Percentiles rank a stretch among this genome's conserved stretches.
phyloP scores from a whole-genome alignment of 208 protist genomes.

The Lotmaria passim region DNA sequence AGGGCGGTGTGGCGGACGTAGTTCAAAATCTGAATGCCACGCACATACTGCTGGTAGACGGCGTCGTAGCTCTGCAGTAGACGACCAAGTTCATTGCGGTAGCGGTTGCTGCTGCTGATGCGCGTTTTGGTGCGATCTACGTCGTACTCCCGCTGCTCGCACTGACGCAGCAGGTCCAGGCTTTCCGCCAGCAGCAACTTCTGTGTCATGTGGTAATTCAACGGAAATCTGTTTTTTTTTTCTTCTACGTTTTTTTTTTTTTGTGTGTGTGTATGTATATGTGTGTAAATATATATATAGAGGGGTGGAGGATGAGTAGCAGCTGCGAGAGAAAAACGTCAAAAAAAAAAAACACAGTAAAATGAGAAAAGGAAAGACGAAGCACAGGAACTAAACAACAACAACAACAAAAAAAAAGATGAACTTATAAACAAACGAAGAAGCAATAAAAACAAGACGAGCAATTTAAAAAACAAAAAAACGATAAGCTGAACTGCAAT shows the following conservation, averaged over 20 bases:
- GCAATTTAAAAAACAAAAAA: too few species aligned
- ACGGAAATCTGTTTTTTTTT: not conserved
- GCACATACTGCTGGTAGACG: constrained; percentile 68
- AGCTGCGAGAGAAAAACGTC: too few species aligned
- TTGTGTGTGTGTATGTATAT: constrained; percentile 5
- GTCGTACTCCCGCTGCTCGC: constrained; percentile 75
- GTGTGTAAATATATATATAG: too few species aligned
- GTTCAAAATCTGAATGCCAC: constrained; percentile 78
- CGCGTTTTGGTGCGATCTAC: constrained; percentile 55
- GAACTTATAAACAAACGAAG: too few species aligned
- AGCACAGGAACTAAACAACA: too few species aligned
- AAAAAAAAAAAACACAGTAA: too few species aligned
- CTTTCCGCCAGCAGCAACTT: constrained; percentile 80
- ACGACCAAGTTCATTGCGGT: constrained; percentile 48
- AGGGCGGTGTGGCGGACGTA: constrained; percentile 69
- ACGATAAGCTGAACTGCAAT: too few species aligned
- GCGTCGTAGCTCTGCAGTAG: constrained; percentile 61
- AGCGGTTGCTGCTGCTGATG: constrained; percentile 48
- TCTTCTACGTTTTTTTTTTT: not conserved
- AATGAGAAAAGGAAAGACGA: constrained; percentile 1
- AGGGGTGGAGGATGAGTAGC: too few species aligned
- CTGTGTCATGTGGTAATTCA: constrained; percentile 55
- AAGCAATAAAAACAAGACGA: too few species aligned
- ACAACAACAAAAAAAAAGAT: too few species aligned
- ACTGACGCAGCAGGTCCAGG: constrained; percentile 75